These are phyloP conservation scores for Cystoisospora suis DNA, from an alignment of 169 alveolate genomes.

Conservation along the genomic window DNA sequence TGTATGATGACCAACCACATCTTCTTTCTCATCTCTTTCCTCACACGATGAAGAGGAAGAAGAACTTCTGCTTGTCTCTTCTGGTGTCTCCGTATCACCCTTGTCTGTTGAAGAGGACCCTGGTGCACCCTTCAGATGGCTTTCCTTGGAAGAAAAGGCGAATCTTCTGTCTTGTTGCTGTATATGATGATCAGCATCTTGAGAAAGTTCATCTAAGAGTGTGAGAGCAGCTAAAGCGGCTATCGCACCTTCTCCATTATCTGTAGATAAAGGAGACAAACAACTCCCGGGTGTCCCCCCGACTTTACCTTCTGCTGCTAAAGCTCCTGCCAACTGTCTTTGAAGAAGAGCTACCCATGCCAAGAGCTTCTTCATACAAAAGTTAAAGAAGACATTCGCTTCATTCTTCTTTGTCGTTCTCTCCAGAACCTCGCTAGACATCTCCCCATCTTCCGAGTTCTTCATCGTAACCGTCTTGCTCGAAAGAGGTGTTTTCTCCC, in stretches of 20 bases:
- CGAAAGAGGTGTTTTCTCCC: neutral
- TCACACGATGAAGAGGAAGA: too few species aligned
- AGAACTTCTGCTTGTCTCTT: too few species aligned
- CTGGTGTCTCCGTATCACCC: too few species aligned
- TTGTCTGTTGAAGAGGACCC: too few species aligned
- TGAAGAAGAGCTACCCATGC: conserved; percentile 61
- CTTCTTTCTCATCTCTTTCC: too few species aligned
- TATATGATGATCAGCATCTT: too few species aligned
- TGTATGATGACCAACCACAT: too few species aligned
- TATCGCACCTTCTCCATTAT: conserved; percentile 56
- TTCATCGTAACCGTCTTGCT: too few species aligned
- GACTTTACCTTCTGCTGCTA: conserved; percentile 5
- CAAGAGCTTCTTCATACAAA: conserved; percentile 3
- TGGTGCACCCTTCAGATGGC: too few species aligned
- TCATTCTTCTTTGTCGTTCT: neutral
- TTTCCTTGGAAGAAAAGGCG: too few species aligned
- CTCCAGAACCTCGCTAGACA: conserved; percentile 38
- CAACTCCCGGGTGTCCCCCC: neutral
- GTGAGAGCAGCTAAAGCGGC: conserved; percentile 54
- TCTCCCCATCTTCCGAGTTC: too few species aligned
- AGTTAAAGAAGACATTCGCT: neutral
- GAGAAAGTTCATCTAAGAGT: conserved; percentile 53
- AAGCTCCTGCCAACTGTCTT: conserved; percentile 55
- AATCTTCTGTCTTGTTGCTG: too few species aligned
- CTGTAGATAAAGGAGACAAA: neutral